Base-by-base conservation (phyloP, 192 early-diverging fungal species). In the Phycomyces nitens region DNA sequence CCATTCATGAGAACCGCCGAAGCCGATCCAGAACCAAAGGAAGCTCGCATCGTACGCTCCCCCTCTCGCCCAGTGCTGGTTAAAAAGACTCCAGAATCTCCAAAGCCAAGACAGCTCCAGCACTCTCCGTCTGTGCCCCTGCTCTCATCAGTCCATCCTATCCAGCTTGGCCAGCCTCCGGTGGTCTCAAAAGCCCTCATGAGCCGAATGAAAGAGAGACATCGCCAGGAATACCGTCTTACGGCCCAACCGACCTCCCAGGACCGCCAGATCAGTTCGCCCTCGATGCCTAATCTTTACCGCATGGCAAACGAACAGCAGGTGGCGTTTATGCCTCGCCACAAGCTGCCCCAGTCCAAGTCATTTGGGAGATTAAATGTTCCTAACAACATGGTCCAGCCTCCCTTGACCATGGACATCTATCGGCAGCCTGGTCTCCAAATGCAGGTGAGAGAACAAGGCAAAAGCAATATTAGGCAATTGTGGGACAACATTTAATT, bases 241-340 rank as follows among this genome's bases (percentile, higher is more conserved):
- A 43, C 55, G 6, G 8, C 49, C 5, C 54, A 65, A 12, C 40
- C 52, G n/a, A 43, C 22, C 0, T 39, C 39, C 18, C 22, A 18
- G 2, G 40, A 29, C n/a, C 53, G 41, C 15, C 54, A 44, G 10
- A 18, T 42, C 38, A 49, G 41, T 34, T 65, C 64, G 18, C 64
- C 64, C 11, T 65, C 64, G n/a, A 65, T 65, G 64, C 64, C 64
- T 14, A 39, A 44, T 15, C 53, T 65, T 21, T 65, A 57, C 56
- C 9, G 22, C 15, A 21, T 29, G 29, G 56, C 27, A 18, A 63
- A 42, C 14, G 15, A 47, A 49, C 51, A n/a, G 34, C 53, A 4
- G 24, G n/a, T 20, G 51, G 29, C 29, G 7, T 34, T 5, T 34
- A 34, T 34, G 29, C 49, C 49, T 50, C 16, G n/a, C 5, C 22